A percentile compares a stretch with the other conserved stretches of the same genome.
Conservation (phyloP, 345 rosid genomes). For the Atalantia buxifolia region DNA sequence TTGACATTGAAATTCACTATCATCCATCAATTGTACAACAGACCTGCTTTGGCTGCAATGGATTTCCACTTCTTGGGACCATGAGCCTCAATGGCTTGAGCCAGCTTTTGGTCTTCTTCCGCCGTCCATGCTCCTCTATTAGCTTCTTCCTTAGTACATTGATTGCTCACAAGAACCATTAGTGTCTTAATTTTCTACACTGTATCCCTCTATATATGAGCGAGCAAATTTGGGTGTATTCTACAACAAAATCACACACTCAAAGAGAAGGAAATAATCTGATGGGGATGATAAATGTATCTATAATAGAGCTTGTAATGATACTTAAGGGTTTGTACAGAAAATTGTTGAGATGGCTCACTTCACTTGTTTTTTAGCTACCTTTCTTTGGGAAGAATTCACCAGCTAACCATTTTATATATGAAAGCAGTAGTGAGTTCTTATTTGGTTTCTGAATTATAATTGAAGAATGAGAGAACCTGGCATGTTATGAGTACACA, state of each 20-base stretch:
- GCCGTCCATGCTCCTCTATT: slow-evolving; percentile 50
- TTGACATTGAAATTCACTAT: background rate
- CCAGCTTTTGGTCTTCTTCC: slow-evolving; percentile 46
- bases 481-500: background rate
- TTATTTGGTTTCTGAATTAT: no score
- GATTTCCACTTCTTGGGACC: slow-evolving; percentile 52
- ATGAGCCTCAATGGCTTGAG: slow-evolving; percentile 34
- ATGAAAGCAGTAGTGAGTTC: background rate
- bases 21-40: background rate
- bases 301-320: background rate
- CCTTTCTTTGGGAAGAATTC: slow-evolving; percentile 19
- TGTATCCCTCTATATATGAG: background rate
- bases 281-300: background rate
- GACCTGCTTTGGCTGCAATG: slow-evolving; percentile 51
- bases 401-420: slow-evolving; percentile 22
- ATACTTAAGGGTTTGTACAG: slow-evolving; percentile 1
- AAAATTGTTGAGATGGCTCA: slow-evolving; percentile 5
- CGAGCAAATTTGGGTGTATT: background rate
- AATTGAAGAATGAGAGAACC: background rate
- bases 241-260: no score
- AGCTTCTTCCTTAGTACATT: slow-evolving; percentile 29
- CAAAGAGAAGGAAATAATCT: background rate
- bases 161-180: slow-evolving; percentile 22
- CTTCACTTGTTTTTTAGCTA: slow-evolving; percentile 21
- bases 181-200: slow-evolving; percentile 5